Base-by-base conservation (phyloP, 2,329 filamentous ascomycete species). In the Alternaria hordeiaustralica region DNA sequence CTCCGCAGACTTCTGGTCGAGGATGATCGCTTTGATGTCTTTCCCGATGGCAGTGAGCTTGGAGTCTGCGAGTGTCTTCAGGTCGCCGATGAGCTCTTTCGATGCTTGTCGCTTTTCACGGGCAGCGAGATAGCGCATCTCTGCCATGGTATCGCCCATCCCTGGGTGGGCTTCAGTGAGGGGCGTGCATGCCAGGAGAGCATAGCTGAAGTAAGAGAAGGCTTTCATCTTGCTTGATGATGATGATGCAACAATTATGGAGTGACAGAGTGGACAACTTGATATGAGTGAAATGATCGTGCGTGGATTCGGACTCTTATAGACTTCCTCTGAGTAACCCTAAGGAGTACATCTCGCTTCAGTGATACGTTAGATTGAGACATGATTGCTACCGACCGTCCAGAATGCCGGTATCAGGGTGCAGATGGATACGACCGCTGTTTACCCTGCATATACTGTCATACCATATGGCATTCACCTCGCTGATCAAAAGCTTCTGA, bases 11-110 rank as follows among this genome's bases (percentile, higher is more conserved):
- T 71, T 73, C 15, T 69, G 64, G 25, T 74, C 64, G 15, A 75
- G 66, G 12, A 79, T 65, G 26, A 80, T 77, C 18, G 74, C 75
- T 60, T 78, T 76, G 66, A 80, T 76, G 46, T 75, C 73, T 58
- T 76, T 73, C 57, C 74, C 78, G 6, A 79, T 75, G 8, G 69
- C 20, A 4, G 78, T 78, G 23, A 77, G 68, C 54, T 76, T 69
- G 5, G 65, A 63, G 51, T 78, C 72, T 28, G 71, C 67, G 10
- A 78, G 66, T 1, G 74, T 78, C 45, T 73, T 74, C 7, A 80
- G 70, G 46, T 80, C 78, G 15, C 77, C 78, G 43, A 79, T 73
- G 43, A 79, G 72, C 55, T 78, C 72, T 61, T 74, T 77, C 2
- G 76, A 63, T 6, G 74, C 63, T 26, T 70, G 71, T 26, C 74